A percentile compares a stretch with the other conserved stretches of the same genome.
These are phyloP conservation scores for Coemansia sp. DNA, from an alignment of 192 early-diverging fungal species.

Conservation along the genomic window DNA sequence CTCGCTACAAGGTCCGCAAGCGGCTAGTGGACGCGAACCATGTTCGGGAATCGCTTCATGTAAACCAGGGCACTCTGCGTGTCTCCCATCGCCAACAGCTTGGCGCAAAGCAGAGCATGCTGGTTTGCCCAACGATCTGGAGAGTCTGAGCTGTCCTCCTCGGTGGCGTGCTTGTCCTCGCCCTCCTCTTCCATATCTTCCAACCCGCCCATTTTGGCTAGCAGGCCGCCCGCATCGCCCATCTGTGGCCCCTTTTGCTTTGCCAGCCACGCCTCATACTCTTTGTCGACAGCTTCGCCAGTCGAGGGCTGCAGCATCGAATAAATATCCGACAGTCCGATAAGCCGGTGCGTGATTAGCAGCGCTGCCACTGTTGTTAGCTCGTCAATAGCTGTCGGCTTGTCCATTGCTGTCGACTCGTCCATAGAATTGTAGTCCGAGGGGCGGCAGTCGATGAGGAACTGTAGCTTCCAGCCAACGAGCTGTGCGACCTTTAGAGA, in stretches of 20 bases:
- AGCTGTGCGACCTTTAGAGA: constrained; percentile 43
- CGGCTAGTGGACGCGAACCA: constrained; percentile 30
- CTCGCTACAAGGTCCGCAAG: constrained; percentile 38
- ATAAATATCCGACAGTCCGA: constrained; percentile 34
- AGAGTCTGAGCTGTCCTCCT: background rate
- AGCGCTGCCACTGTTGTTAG: constrained; percentile 41
- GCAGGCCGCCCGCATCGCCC: constrained; percentile 6
- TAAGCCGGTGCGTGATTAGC: constrained; percentile 37
- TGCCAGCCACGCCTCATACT: constrained; percentile 31
- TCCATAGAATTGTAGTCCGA: no score
- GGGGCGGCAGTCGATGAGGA: no score
- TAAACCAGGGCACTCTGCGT: constrained; percentile 29
- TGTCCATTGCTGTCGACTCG: no score
- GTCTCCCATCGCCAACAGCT: constrained; percentile 44
- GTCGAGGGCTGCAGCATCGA: constrained; percentile 26
- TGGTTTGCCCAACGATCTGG: constrained; percentile 34
- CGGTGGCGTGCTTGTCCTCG: background rate
- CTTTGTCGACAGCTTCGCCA: constrained; percentile 11
- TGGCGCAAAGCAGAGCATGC: constrained; percentile 40
- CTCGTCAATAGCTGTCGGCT: no score
- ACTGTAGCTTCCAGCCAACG: constrained; percentile 49
- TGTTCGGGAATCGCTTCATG: constrained; percentile 30
- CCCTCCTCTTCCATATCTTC: constrained; percentile 20
- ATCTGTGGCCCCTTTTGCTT: constrained; percentile 26
- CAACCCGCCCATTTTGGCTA: constrained; percentile 38